Conservation (phyloP, 192 early-diverging fungal genomes). For the Chytriomyces sp. region DNA sequence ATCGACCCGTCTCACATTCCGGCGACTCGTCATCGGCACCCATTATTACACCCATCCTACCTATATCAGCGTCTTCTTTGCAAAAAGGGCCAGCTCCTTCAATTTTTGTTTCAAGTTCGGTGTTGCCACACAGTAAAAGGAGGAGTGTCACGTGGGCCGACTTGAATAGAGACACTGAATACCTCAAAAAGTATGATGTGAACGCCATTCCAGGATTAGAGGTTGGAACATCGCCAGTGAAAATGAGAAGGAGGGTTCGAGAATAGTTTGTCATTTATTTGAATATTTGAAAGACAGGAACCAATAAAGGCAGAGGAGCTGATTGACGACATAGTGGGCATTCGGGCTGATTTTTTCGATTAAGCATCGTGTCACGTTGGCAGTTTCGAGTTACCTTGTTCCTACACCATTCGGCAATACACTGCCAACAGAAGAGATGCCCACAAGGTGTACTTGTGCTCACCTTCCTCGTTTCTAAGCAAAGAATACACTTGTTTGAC, state of each 20-base stretch:
- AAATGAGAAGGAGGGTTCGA: not conserved
- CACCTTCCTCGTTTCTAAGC: constrained; percentile 71
- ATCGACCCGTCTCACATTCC: no score
- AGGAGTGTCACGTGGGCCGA: constrained; percentile 30
- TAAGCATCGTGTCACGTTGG: not conserved
- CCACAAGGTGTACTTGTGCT: constrained; percentile 91
- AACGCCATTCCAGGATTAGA: constrained; percentile 34
- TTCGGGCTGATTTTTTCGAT: constrained; percentile 60
- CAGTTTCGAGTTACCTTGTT: constrained; percentile 79
- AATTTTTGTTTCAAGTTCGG: not conserved
- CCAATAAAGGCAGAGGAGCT: constrained; percentile 25
- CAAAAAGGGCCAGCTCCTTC: no score
- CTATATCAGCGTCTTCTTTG: not conserved
- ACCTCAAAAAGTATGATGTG: constrained; percentile 17
- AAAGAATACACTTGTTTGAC: constrained; percentile 81
- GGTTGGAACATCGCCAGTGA: not conserved
- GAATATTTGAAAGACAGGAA: not conserved
- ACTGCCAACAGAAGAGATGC: constrained; percentile 95
- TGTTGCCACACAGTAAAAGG: not conserved
- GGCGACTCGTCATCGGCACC: not conserved
- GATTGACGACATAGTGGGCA: constrained; percentile 92
- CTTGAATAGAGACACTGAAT: constrained; percentile 20
- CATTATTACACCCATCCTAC: not conserved
- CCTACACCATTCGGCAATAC: constrained; percentile 90
- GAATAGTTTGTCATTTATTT: not conserved